Evolutionary conservation across 2,329 filamentous ascomycete species (phyloP), one percentile per base, ranked within the genome.

Genomic region (Cryphonectria nitschkei): DNA sequence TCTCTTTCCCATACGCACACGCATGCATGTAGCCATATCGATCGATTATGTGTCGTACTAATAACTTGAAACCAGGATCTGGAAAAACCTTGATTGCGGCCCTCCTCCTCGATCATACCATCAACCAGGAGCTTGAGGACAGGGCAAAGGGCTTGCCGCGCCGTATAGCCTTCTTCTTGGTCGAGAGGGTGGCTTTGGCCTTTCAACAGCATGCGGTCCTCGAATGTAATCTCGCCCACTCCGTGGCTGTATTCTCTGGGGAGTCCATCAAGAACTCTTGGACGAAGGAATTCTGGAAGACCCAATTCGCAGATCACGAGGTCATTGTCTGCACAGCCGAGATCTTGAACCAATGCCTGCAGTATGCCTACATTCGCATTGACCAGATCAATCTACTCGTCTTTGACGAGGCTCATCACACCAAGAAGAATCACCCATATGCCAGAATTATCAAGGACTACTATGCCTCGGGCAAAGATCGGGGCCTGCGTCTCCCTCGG

Each of bases 81-180:
- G 96, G 96, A 2, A 99, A 99, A 81, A 99, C 96, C 0, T 84
- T 98, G n/a, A 98, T 99, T 75, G 95, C 96, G 0, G 94, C 93
- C 0, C 86, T 98, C 2, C 85, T 99, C 6, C 86, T 98, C 34
- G 89, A 90, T 54, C 88, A 97, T 78, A 86, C 89, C 13, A 86
- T 98, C 41, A 89, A 94, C 54, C 84, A 91, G 71, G 96, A 99
- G 79, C 82, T 98, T 1, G 90, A 93, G 73, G 83, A 89, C 74
- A 88, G 94, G 54, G 86, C 84, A 0, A 76, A 81, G 2, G 92
- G 91, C 2, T 84, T 85, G n/a, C 77, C 83, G 0, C 87, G 84
- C 52, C 90, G 91, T 39, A 87, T 93, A 11, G 88, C 94, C 0
- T 97, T 98, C 81, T 99, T 99, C 77, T 80, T 99, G 26, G 94